Conservation (phyloP, 192 early-diverging fungal genomes). For the Phlyctochytrium planicorne region DNA sequence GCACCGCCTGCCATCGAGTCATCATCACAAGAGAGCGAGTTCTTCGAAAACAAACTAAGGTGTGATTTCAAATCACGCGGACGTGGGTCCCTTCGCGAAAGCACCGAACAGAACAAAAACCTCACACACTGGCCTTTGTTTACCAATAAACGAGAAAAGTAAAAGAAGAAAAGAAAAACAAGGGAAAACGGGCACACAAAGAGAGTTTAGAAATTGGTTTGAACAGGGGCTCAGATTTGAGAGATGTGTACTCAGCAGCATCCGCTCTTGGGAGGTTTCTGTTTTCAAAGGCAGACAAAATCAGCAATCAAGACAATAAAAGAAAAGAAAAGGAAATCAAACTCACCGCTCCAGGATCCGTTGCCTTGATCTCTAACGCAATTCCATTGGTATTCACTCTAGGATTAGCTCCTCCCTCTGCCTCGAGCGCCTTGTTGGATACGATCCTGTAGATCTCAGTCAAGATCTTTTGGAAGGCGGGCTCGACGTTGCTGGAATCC, state of each 20-base stretch:
- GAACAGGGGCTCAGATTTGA: too few relatives aligned
- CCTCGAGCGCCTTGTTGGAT: slow-evolving; percentile 92
- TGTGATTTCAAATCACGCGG: too few relatives aligned
- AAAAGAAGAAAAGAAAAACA: too few relatives aligned
- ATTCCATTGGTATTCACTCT: not conserved
- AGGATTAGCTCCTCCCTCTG: slow-evolving; percentile 17
- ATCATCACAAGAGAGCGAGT: too few relatives aligned
- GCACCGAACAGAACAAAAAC: too few relatives aligned
- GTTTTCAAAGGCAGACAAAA: not conserved
- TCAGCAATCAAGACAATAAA: not conserved
- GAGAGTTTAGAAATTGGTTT: too few relatives aligned
- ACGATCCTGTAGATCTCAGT: slow-evolving; percentile 96
- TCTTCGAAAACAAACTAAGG: too few relatives aligned
- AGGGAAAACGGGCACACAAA: too few relatives aligned
- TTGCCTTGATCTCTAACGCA: not conserved
- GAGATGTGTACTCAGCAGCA: slow-evolving; percentile 12
- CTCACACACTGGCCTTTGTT: too few relatives aligned
- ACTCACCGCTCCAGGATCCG: not conserved
- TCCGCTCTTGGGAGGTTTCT: not conserved
- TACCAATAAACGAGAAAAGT: too few relatives aligned
- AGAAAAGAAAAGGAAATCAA: not conserved
- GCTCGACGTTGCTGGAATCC: slow-evolving; percentile 95
- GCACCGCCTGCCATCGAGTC: too few relatives aligned
- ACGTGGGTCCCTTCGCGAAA: too few relatives aligned
- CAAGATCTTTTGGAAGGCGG: slow-evolving; percentile 92